These are phyloP conservation scores for Eurotiales sp. DNA, from an alignment of 2,329 filamentous ascomycete genomes.

Conservation along the genomic window DNA sequence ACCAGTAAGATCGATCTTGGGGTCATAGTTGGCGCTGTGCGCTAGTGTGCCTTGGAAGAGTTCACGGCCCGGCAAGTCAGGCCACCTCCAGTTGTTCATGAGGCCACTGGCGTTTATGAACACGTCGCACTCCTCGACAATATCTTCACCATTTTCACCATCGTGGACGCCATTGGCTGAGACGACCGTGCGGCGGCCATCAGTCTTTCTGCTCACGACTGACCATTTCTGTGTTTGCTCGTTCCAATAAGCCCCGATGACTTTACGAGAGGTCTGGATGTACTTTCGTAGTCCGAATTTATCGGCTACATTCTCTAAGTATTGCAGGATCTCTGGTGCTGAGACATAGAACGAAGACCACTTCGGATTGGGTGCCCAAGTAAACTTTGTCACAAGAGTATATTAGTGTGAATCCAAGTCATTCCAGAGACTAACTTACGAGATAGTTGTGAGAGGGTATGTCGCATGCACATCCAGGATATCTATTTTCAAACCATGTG, in stretches of 20 bases:
- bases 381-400: too few species aligned
- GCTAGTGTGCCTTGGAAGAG: constrained; percentile 39
- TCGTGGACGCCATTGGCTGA: too few species aligned
- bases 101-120: constrained; percentile 27
- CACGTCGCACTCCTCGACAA: constrained; percentile 21
- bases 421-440: too few species aligned
- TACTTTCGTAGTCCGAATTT: too few species aligned
- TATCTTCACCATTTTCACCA: too few species aligned
- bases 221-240: constrained; percentile 25
- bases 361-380: not conserved
- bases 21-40: constrained; percentile 38
- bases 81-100: constrained; percentile 35
- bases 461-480: constrained; percentile 12
- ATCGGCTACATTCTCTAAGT: constrained; percentile 22
- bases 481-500: constrained; percentile 13
- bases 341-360: constrained; percentile 17
- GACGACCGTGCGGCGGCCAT: too few species aligned
- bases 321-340: constrained; percentile 24
- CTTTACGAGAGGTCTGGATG: too few species aligned
- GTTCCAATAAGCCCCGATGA: constrained; percentile 27
- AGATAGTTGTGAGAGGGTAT: not conserved
- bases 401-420: not conserved
- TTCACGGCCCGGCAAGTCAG: constrained; percentile 40
- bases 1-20: not conserved
- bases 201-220: constrained; percentile 18